phyloP scores from a whole-genome alignment of 83 land plant species.

The Picea abies region DNA sequence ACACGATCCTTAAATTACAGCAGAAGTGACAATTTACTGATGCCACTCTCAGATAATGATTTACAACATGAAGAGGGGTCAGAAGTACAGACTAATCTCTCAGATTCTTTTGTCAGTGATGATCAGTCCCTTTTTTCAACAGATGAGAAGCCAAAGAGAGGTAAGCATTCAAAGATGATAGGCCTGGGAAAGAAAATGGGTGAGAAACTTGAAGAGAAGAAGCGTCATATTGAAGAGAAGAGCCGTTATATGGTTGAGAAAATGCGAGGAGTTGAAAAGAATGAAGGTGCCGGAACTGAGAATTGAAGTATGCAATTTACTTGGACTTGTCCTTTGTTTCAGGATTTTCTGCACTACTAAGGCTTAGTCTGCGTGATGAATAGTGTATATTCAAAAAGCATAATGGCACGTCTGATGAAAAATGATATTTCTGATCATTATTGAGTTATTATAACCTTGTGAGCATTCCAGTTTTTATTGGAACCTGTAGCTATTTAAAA shows the following conservation, averaged over 20 bases:
- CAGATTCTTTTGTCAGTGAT: not conserved
- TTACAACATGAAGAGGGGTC: slow-evolving; percentile 10
- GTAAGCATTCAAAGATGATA: slow-evolving; percentile 55
- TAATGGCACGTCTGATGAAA: not conserved
- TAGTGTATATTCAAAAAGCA: not conserved
- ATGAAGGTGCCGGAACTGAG: slow-evolving; percentile 8
- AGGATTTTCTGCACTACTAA: not conserved
- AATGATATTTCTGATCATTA: not conserved
- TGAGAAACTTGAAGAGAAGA: slow-evolving; percentile 72
- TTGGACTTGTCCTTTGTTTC: not conserved
- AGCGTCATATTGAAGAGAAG: slow-evolving; percentile 72
- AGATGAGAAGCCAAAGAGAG: slow-evolving; percentile 38
- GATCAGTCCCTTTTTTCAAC: not conserved
- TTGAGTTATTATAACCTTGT: not conserved
- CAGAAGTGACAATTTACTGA: slow-evolving; percentile 9
- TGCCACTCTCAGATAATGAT: slow-evolving; percentile 21
- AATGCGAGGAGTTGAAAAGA: slow-evolving; percentile 40
- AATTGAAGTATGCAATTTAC: not conserved
- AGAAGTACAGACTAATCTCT: slow-evolving; percentile 11
- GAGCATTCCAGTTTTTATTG: not conserved
- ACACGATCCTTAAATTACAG: slow-evolving; percentile 19
- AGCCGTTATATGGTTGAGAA: slow-evolving; percentile 57
- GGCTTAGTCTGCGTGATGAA: not conserved
- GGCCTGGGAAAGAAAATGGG: slow-evolving; percentile 72
- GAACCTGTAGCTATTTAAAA: not conserved